phyloP scores from a whole-genome alignment of 1,139 yeast genomes.

The Geotrichum phurueaensis region DNA sequence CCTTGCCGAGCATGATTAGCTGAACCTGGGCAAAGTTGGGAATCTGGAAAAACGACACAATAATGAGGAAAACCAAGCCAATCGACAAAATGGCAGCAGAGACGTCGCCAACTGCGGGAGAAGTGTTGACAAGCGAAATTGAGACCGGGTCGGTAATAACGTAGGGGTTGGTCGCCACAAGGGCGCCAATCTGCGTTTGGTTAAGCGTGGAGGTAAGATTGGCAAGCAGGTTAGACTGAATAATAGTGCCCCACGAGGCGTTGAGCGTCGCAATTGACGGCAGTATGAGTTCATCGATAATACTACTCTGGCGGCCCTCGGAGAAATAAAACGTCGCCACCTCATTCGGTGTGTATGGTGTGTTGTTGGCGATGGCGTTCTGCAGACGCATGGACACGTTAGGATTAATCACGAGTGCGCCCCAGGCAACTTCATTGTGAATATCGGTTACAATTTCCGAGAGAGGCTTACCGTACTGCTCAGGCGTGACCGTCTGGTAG shows the following conservation, averaged over 20 bases:
- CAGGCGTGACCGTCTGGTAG: conserved; percentile 11
- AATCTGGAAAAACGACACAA: conserved; percentile 58
- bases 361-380: conserved; percentile 9
- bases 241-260: conserved; percentile 1
- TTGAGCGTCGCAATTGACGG: conserved; percentile 22
- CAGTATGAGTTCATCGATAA: not conserved
- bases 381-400: conserved; percentile 23
- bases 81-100: conserved; percentile 63
- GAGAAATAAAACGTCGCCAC: conserved; percentile 5
- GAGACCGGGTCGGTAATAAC: conserved; percentile 37
- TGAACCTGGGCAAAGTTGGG: conserved; percentile 55
- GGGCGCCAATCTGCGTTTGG: conserved; percentile 21
- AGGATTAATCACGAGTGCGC: conserved; percentile 19
- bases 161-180: conserved; percentile 23
- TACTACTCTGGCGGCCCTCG: conserved; percentile 10
- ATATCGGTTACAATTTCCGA: conserved; percentile 12
- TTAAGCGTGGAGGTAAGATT: conserved; percentile 15
- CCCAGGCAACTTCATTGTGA: conserved; percentile 23
- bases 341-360: not conserved
- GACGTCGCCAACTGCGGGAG: conserved; percentile 48
- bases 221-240: not conserved
- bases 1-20: conserved; percentile 40
- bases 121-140: conserved; percentile 34
- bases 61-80: conserved; percentile 68
- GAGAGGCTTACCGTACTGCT: conserved; percentile 4